Evolutionary conservation across 108 stramenopile species (phyloP).

Genomic region (Fistulifera pelliculosa): DNA sequence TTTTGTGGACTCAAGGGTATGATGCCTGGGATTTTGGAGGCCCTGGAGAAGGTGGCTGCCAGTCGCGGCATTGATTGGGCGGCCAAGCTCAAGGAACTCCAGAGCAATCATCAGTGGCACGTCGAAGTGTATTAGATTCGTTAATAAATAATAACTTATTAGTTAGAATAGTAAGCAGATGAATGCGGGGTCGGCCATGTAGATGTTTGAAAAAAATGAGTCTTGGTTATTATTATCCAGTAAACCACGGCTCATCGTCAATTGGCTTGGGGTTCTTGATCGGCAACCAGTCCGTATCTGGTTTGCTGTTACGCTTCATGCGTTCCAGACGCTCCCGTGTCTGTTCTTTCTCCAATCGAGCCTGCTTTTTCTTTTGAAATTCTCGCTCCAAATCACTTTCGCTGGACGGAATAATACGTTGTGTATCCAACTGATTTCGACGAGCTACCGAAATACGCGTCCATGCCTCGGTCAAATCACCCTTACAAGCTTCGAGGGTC

Average conservation of each 20-base stretch:
- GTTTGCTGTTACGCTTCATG: background rate
- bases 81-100: slow-evolving; percentile 46
- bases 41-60: slow-evolving; percentile 58
- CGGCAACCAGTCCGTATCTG: slow-evolving; percentile 17
- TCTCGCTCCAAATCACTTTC: slow-evolving; percentile 6
- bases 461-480: slow-evolving; percentile 21
- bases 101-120: slow-evolving; percentile 79
- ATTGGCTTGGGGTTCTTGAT: slow-evolving; percentile 16
- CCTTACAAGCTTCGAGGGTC: slow-evolving; percentile 30
- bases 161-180: too few relatives aligned
- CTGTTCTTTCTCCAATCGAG: slow-evolving; percentile 10
- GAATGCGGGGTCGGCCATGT: too few relatives aligned
- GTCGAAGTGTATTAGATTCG: slow-evolving; percentile 72
- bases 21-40: slow-evolving; percentile 82
- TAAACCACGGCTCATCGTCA: slow-evolving; percentile 31
- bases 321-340: slow-evolving; percentile 3
- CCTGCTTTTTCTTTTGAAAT: slow-evolving; percentile 6
- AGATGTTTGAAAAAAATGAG: too few relatives aligned
- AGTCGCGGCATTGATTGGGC: slow-evolving; percentile 50
- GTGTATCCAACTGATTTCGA: slow-evolving; percentile 3
- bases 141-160: too few relatives aligned
- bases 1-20: slow-evolving; percentile 89
- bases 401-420: slow-evolving; percentile 8
- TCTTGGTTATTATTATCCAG: slow-evolving; percentile 7
- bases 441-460: slow-evolving; percentile 17